phyloP scores from a whole-genome alignment of 352 stramenopile genomes.

The Phytophthora aleatoria region DNA sequence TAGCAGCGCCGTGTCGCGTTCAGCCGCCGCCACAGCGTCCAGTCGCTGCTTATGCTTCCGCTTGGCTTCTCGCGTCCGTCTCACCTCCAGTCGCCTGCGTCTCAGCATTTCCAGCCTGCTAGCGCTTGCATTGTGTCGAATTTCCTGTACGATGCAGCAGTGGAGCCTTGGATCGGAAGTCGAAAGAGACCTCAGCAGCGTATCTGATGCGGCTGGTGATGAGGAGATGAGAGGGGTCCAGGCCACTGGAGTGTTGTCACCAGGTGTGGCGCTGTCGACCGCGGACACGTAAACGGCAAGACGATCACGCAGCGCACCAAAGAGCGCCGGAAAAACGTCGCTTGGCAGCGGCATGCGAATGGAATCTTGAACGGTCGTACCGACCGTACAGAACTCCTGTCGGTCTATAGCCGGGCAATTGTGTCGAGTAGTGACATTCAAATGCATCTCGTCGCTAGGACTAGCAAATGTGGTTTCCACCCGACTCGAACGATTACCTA shows the following conservation, averaged over 20 bases:
- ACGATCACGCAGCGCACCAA: conserved; percentile 17
- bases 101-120: conserved; percentile 16
- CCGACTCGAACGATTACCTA: too few species aligned
- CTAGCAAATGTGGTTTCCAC: too few species aligned
- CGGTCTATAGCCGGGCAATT: too few species aligned
- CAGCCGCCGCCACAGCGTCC: conserved; percentile 5
- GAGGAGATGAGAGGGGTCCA: background rate
- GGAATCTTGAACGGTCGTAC: conserved; percentile 18
- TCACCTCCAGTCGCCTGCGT: conserved; percentile 13
- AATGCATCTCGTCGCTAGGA: too few species aligned
- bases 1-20: conserved; percentile 18
- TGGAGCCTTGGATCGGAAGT: conserved; percentile 6
- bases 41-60: conserved; percentile 12
- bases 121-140: conserved; percentile 7
- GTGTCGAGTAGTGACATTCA: too few species aligned
- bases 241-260: background rate
- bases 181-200: conserved; percentile 14
- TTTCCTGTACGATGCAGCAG: conserved; percentile 13
- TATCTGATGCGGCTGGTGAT: conserved; percentile 5
- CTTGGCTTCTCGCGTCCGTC: conserved; percentile 9
- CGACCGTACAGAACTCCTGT: background rate
- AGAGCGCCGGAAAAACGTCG: conserved; percentile 27
- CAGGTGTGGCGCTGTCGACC: background rate
- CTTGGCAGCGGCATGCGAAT: conserved; percentile 9
- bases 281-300: conserved; percentile 1